Evolutionary conservation across 371 early-diverging fungal genomes (phyloP).

Genomic region (Dichotomocladium elegans): DNA sequence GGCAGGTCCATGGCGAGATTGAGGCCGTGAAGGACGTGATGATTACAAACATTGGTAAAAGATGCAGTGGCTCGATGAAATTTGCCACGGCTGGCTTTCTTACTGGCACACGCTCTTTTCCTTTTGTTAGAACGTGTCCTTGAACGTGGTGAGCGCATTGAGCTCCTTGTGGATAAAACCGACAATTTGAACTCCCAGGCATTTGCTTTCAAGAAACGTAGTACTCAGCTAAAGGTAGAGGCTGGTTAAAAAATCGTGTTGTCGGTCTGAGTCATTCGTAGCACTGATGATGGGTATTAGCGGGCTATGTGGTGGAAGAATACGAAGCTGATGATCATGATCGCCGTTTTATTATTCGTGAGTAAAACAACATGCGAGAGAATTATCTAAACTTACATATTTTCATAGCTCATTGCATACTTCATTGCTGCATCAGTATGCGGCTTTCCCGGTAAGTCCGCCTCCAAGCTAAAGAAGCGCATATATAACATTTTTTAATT

Average conservation of each 20-base stretch:
- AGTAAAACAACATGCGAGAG: slow-evolving; percentile 22
- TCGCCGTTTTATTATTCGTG: slow-evolving; percentile 65
- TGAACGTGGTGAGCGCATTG: slow-evolving; percentile 90
- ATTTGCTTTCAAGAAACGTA: slow-evolving; percentile 86
- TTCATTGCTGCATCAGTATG: slow-evolving; percentile 67
- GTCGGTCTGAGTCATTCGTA: background rate
- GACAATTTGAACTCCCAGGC: slow-evolving; percentile 84
- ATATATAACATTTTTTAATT: too few species aligned
- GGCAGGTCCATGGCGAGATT: slow-evolving; percentile 86
- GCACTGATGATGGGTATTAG: slow-evolving; percentile 14
- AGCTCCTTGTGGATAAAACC: slow-evolving; percentile 88
- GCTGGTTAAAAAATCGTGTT: background rate
- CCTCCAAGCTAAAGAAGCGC: background rate
- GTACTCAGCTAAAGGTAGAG: slow-evolving; percentile 77
- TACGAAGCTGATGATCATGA: slow-evolving; percentile 71
- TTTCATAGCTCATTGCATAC: slow-evolving; percentile 57
- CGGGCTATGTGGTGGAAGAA: slow-evolving; percentile 95
- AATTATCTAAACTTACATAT: background rate
- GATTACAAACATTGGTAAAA: slow-evolving; percentile 87
- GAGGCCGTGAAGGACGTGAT: slow-evolving; percentile 93
- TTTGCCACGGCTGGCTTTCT: background rate
- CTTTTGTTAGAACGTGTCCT: slow-evolving; percentile 69
- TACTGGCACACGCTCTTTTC: background rate
- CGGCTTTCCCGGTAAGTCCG: slow-evolving; percentile 66
- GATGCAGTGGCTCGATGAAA: background rate